Conservation (phyloP, 73 alveolate species). For the Paramecium biaurelia region DNA sequence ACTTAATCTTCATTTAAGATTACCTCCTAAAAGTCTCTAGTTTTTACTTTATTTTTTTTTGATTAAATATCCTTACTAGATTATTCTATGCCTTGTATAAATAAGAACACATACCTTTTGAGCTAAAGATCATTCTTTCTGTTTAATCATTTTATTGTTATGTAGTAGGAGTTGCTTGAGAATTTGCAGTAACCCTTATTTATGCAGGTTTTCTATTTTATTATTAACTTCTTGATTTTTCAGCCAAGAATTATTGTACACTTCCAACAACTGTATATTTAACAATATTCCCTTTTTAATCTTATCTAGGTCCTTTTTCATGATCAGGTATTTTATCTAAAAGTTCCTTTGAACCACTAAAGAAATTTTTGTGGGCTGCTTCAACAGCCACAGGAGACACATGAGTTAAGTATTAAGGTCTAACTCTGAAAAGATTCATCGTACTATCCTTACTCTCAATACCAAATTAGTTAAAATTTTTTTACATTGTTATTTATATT, state of each 20-base stretch:
- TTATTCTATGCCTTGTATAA: not conserved
- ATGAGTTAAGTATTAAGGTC: not conserved
- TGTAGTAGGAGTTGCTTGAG: not conserved
- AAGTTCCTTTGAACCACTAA: constrained; percentile 4
- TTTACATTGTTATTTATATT: not conserved
- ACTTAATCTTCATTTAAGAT: constrained; percentile 3
- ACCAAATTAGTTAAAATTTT: not conserved
- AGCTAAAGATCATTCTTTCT: not conserved
- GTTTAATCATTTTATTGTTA: not conserved
- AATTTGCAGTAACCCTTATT: constrained; percentile 3
- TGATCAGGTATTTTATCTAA: not conserved
- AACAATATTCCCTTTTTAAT: not conserved
- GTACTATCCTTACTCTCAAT: not conserved
- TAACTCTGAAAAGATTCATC: not conserved
- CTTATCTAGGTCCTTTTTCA: constrained; percentile 28
- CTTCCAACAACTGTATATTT: constrained; percentile 34
- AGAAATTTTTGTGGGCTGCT: not conserved
- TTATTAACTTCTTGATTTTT: constrained; percentile 7
- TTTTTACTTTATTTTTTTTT: not conserved
- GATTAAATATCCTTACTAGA: not conserved
- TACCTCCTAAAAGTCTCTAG: not conserved
- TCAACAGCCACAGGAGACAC: not conserved
- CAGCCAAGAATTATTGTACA: not conserved
- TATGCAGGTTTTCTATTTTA: not conserved
- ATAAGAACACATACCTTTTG: not conserved